These are phyloP conservation scores for Pseudoscleropodium purum DNA, from an alignment of 225 moss, liverwort and hornwort genomes.

Conservation along the genomic window DNA sequence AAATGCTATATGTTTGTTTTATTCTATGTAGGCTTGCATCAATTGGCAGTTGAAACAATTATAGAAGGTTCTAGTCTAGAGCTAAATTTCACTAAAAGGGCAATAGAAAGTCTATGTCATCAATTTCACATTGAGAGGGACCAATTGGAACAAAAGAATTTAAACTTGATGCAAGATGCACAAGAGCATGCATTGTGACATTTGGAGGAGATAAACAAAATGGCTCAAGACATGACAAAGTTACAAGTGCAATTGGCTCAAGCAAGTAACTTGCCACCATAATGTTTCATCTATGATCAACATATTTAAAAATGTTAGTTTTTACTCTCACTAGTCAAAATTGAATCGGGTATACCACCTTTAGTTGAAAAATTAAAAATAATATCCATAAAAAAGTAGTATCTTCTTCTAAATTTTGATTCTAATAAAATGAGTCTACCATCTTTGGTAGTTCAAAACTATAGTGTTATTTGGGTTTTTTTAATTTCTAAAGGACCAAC, in stretches of 20 bases:
- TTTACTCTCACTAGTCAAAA: too few relatives aligned
- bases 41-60: neutral
- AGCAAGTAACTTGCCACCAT: neutral
- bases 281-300: too few relatives aligned
- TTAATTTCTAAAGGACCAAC: neutral
- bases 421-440: too few relatives aligned
- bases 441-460: too few relatives aligned
- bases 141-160: neutral
- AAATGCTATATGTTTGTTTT: neutral
- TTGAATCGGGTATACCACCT: too few relatives aligned
- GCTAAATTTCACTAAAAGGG: neutral
- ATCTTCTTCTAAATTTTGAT: too few relatives aligned
- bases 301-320: too few relatives aligned
- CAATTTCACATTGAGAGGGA: neutral
- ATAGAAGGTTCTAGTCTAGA: neutral
- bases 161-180: neutral
- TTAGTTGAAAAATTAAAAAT: too few relatives aligned
- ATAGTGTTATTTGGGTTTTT: neutral
- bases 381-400: too few relatives aligned
- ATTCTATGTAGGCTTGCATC: neutral
- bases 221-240: neutral
- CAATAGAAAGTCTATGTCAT: neutral
- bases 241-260: neutral
- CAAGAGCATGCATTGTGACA: neutral
- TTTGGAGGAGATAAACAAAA: neutral